Base-by-base conservation (phyloP, 352 stramenopile genomes). In the Globisporangium abappressorium region DNA sequence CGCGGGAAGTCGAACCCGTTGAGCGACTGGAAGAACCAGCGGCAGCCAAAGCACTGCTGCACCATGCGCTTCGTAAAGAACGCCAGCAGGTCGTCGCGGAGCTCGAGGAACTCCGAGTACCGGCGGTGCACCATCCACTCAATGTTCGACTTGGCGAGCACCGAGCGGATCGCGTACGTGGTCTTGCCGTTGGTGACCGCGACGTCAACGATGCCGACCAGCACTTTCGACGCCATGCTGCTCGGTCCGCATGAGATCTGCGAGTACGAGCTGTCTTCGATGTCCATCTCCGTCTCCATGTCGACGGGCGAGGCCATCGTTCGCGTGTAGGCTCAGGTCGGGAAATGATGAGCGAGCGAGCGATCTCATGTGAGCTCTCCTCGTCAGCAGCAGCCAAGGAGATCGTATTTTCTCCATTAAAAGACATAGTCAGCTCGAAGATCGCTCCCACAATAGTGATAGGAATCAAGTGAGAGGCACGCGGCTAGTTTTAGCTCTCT, bases 1-100 rank as follows among this genome's bases (percentile, higher is more conserved):
- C 80, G 78, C 4, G 85, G 85, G 56, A 93, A 92, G 33, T 74
- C 75, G 61, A 86, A 93, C 8, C 72, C 72, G 15, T 74, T 70
- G 28, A 93, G 67, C 30, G 85, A 87, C 43, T 92, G 80, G 33
- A 68, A 64, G 61, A 92, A 95, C 81, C 85, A 91, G 12, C 76
- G 75, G 61, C 87, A 93, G 22, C 85, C 85, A 62, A 93, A 93
- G 74, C 85, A 93, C 63, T 91, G 80, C 53, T 74, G 76, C 28
- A 81, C 71, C 26, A 73, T 76, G 20, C 57, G 54, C 0, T 65
- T 54, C n/a, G 70, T 33, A 47, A 91, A 91, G 63, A 85, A 86
- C n/a, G 65, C 49, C n/a, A 80, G 61, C 28, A 95, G 70, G 22
- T 77, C 72, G 41, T 87, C 73, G 22, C 78, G 71, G 20, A 95